Conservation (phyloP, 352 stramenopile genomes). For the Globisporangium acanthophoron region DNA sequence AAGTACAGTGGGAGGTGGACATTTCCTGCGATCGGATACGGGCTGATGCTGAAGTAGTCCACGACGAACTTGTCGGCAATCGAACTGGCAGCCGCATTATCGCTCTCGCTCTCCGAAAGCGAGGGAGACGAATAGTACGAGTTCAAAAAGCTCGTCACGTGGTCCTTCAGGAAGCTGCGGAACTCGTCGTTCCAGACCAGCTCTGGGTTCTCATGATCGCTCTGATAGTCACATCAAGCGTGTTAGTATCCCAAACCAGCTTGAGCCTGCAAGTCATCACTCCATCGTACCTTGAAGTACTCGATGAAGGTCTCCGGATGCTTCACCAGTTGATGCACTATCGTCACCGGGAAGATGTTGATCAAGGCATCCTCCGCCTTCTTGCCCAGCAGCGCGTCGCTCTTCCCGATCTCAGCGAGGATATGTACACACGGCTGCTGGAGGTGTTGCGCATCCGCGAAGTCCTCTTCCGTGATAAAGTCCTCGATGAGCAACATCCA, state of each 20-base stretch:
- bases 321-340: slow-evolving; percentile 55
- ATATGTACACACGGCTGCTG: slow-evolving; percentile 57
- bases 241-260: background rate
- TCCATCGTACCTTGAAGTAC: slow-evolving; percentile 44
- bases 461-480: slow-evolving; percentile 60
- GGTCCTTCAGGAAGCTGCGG: slow-evolving; percentile 73
- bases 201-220: slow-evolving; percentile 90
- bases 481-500: slow-evolving; percentile 65
- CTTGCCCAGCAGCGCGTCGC: slow-evolving; percentile 33
- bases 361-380: slow-evolving; percentile 48
- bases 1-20: slow-evolving; percentile 92
- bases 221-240: slow-evolving; percentile 27
- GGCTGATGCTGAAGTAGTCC: slow-evolving; percentile 70
- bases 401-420: slow-evolving; percentile 54
- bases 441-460: slow-evolving; percentile 43
- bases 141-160: slow-evolving; percentile 71
- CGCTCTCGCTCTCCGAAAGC: slow-evolving; percentile 32
- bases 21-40: slow-evolving; percentile 70
- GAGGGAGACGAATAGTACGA: slow-evolving; percentile 62
- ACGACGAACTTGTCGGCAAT: slow-evolving; percentile 58
- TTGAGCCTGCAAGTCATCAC: background rate
- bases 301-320: slow-evolving; percentile 43
- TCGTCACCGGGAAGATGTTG: slow-evolving; percentile 61
- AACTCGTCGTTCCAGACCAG: slow-evolving; percentile 92
- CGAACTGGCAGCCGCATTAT: slow-evolving; percentile 21